Base-by-base conservation (phyloP, 2,329 filamentous ascomycete genomes). In the Aureobasidium zeae region DNA sequence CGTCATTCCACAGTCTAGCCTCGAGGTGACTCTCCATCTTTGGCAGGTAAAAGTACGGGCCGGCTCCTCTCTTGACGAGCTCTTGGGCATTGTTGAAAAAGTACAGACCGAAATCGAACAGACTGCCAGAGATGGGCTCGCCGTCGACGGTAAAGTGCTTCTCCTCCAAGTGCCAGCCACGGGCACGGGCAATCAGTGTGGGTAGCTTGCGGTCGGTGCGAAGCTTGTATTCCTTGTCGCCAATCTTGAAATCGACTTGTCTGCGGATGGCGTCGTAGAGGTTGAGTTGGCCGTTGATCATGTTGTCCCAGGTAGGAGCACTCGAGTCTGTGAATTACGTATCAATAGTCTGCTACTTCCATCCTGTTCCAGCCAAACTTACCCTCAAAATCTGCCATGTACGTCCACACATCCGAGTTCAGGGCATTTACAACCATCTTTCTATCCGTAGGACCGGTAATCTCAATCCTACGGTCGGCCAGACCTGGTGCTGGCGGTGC, bases 341-440 rank as follows among this genome's bases (percentile, higher is more conserved):
- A 25, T 34, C 12, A 41, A 42, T 38, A 47, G 41, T 32, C 19
- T 39, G 28, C 19, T 6, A 7, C 20, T 9, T 19, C 5, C 5
- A n/a, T 9, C 4, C 5, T 4, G n/a, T n/a, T n/a, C n/a, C n/a
- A n/a, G n/a, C n/a, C 17, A 4, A 33, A 63, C 74, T 57, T 65
- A 91, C 88, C 89, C 69, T 98, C 91, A 54, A 98, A 94, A 67
- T 98, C 91, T 35, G 91, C 91, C 91, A 98, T 98, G 60, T 96
- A 98, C 45, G 89, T 96, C 83, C 85, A 96, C 17, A 96, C 91
- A 58, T 96, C 77, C 33, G 89, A 82, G 66, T 96, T 98, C 62
- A 96, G 62, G 8, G 91, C 91, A 64, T 98, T 98, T 51, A 96
- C 86, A 35, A 96, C 87, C 91, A 98, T 98, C 76, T 96, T 98